A percentile compares a stretch with the other conserved stretches of the same genome.
phyloP scores from a whole-genome alignment of 192 early-diverging fungal genomes.

The Piromyces finnis region DNA sequence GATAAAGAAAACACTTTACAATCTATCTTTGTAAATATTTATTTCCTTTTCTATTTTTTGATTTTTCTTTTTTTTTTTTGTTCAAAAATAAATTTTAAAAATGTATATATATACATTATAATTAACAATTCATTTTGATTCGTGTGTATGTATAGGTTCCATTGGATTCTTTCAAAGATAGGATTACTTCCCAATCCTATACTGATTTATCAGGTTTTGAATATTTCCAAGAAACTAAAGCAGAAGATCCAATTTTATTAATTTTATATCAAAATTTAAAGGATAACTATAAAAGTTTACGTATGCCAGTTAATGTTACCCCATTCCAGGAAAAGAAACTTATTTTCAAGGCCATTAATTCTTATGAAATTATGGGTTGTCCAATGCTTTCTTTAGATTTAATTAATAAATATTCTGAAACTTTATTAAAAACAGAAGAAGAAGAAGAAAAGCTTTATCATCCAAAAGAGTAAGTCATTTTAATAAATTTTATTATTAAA shows the following conservation, averaged over 20 bases:
- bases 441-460: slow-evolving; percentile 5
- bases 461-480: background rate
- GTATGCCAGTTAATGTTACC: slow-evolving; percentile 17
- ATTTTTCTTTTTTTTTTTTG: background rate
- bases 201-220: background rate
- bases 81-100: background rate
- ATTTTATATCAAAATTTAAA: slow-evolving; percentile 52
- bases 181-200: background rate
- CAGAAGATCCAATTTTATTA: slow-evolving; percentile 47
- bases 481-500: too few relatives aligned
- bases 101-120: too few relatives aligned
- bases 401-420: slow-evolving; percentile 20
- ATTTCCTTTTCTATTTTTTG: slow-evolving; percentile 1
- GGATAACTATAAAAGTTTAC: slow-evolving; percentile 20
- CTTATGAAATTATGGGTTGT: slow-evolving; percentile 64
- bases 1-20: slow-evolving; percentile 34
- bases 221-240: slow-evolving; percentile 2
- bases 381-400: slow-evolving; percentile 59
- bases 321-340: slow-evolving; percentile 42
- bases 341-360: slow-evolving; percentile 30
- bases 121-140: too few relatives aligned
- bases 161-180: slow-evolving; percentile 1
- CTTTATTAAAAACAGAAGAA: slow-evolving; percentile 11
- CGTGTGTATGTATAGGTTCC: slow-evolving; percentile 12
- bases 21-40: slow-evolving; percentile 28